Base-by-base conservation (phyloP, 345 rosid species). In the Salix koriyanagi region DNA sequence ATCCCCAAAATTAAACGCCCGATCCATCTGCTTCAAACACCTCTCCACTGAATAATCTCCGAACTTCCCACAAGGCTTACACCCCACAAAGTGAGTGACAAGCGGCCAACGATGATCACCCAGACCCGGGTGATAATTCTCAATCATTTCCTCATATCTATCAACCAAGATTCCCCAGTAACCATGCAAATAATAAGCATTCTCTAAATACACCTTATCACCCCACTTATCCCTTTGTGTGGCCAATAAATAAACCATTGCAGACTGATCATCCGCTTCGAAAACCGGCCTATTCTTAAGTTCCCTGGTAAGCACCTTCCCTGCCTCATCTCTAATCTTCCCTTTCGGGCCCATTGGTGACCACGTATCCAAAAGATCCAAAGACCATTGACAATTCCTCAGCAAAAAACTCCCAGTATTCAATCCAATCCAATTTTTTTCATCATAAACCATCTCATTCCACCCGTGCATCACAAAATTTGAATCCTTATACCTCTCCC, bases 21-120 rank as follows among this genome's bases (percentile, higher is more conserved):
- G 84, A 32, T 91, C 97, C 92, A 91, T 91, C 79, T 91, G 92
- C 85, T 84, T 81, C 76, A 89, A 79, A 83, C 94, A 91, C 73
- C 88, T 78, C 76, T 91, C 90, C 14, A 90, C 91, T 2, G 92
- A 86, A 76, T 89, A 87, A 83, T 89, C 90, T 21, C 91, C 89
- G 13, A 90, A 86, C 65, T 90, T 90, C 21, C 90, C 92, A 77
- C 96, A 91, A 56, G 94, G 96, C 82, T 91, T 90, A 78, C 97
- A 91, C 52, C 97, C 97, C 71, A 90, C 92, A 21, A 91, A 91
- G 81, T 91, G 94, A 32, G 97, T 91, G 52, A 91, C 94, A 7
- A 91, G 78, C 0, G 97, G 97, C 97, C 94, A 91, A 0, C 97
- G 78, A 70, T 86, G 89, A 74, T 90, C 97, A 34, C 97, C 94